Evolutionary conservation across 164 flowering plant species (phyloP).

Genomic region (Magnolia sinica): DNA sequence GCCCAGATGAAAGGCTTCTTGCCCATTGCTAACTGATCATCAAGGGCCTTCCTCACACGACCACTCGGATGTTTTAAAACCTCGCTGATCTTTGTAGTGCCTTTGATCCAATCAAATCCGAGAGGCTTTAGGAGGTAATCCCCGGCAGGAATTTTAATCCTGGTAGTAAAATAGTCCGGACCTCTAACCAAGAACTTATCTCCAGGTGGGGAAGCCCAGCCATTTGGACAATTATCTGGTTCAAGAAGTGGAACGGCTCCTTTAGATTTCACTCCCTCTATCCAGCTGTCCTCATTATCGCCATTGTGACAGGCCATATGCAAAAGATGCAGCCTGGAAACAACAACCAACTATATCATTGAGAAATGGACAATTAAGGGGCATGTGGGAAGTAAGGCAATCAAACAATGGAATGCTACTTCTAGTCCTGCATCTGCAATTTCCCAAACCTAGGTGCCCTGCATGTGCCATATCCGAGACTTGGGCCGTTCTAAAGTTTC

Average conservation of each 20-base stretch:
- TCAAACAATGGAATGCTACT: no score
- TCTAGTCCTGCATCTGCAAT: no score
- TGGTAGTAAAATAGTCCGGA: conserved; percentile 64
- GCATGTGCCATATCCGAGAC: no score
- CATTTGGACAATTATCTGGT: conserved; percentile 70
- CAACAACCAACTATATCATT: no score
- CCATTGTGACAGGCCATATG: conserved; percentile 21
- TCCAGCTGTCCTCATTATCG: conserved; percentile 45
- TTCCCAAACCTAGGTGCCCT: no score
- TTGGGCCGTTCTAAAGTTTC: no score
- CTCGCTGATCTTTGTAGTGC: conserved; percentile 58
- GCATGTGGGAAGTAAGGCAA: no score
- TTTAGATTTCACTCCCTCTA: conserved; percentile 50
- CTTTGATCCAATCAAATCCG: conserved; percentile 91
- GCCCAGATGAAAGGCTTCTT: conserved; percentile 83
- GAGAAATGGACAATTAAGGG: no score
- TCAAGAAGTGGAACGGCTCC: conserved; percentile 75
- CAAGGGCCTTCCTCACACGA: conserved; percentile 65
- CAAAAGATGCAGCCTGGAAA: conserved; percentile 1
- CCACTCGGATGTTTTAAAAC: conserved; percentile 52
- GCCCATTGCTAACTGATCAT: conserved; percentile 40
- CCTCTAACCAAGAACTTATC: conserved; percentile 80
- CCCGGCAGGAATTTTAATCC: conserved; percentile 75
- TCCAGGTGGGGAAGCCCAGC: conserved; percentile 86
- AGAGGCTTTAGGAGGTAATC: conserved; percentile 76